A percentile compares a stretch with the other conserved stretches of the same genome.
Conservation (phyloP, 495 filamentous ascomycete species). For the Lasiosphaeria ovina region DNA sequence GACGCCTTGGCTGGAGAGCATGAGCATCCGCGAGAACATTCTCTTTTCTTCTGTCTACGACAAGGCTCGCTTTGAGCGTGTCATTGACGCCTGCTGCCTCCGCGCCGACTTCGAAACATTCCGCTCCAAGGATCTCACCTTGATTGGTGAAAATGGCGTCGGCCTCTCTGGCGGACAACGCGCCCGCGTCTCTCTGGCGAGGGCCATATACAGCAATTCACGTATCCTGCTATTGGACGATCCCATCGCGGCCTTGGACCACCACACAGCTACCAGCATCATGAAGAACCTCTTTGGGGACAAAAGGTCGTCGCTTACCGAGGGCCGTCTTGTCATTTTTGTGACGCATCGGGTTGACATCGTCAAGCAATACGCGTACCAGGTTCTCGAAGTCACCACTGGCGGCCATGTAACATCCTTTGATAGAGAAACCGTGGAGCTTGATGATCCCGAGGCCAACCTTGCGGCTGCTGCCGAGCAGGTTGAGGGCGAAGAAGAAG, state of each 20-base stretch:
- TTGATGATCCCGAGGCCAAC: slow-evolving; percentile 20
- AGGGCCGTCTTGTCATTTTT: slow-evolving; percentile 62
- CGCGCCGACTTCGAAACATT: slow-evolving; percentile 82
- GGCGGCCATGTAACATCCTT: slow-evolving; percentile 52
- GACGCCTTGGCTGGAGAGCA: slow-evolving; percentile 86
- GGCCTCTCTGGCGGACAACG: slow-evolving; percentile 95
- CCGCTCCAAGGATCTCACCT: slow-evolving; percentile 88
- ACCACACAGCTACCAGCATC: slow-evolving; percentile 73
- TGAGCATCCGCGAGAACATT: slow-evolving; percentile 85
- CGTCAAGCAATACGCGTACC: slow-evolving; percentile 61
- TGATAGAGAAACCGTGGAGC: slow-evolving; percentile 32
- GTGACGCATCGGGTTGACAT: slow-evolving; percentile 78
- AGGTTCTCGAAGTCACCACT: slow-evolving; percentile 63
- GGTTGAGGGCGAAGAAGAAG: slow-evolving; percentile 14
- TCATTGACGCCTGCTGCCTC: slow-evolving; percentile 90
- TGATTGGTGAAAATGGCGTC: slow-evolving; percentile 95
- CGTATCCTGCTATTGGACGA: slow-evolving; percentile 95
- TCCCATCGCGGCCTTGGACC: slow-evolving; percentile 89
- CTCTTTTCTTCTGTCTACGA: slow-evolving; percentile 74
- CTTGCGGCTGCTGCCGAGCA: slow-evolving; percentile 1
- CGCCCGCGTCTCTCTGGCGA: slow-evolving; percentile 84
- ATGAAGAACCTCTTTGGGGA: slow-evolving; percentile 61
- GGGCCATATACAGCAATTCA: slow-evolving; percentile 89
- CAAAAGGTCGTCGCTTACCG: slow-evolving; percentile 54
- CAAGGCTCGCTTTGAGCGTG: slow-evolving; percentile 78